Conservation (phyloP, 345 rosid genomes). For the Conringia planisiliqua region DNA sequence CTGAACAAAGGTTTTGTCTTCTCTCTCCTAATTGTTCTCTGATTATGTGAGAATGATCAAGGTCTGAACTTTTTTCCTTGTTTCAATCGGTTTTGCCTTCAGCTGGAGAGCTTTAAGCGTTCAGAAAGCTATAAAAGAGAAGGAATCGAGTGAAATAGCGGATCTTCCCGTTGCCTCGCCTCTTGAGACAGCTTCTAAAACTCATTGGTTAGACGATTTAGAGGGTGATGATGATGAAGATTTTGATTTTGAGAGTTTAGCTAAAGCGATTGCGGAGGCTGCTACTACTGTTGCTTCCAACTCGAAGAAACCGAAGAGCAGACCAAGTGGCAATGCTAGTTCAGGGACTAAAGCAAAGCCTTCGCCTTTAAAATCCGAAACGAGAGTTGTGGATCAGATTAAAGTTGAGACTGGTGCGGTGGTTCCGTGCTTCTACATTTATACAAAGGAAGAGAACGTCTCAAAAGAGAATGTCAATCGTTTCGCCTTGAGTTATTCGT, state of each 20-base stretch:
- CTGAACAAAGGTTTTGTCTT: conserved; percentile 54
- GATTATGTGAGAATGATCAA: background rate
- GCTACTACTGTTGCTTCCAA: conserved; percentile 49
- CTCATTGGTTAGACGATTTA: conserved; percentile 46
- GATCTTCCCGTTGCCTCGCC: conserved; percentile 18
- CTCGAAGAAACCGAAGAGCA: conserved; percentile 38
- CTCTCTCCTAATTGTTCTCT: background rate
- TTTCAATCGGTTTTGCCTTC: background rate
- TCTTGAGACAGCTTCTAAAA: conserved; percentile 40
- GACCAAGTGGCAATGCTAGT: conserved; percentile 11
- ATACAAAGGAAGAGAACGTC: conserved; percentile 46
- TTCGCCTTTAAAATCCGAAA: conserved; percentile 23
- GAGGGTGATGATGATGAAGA: conserved; percentile 56
- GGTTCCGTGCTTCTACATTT: conserved; percentile 86
- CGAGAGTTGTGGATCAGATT: conserved; percentile 23
- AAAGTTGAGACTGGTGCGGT: conserved; percentile 41
- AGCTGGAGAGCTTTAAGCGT: conserved; percentile 91
- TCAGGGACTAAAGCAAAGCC: conserved; percentile 28
- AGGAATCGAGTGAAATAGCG: conserved; percentile 10
- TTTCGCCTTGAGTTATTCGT: conserved; percentile 36
- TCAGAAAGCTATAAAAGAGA: conserved; percentile 41
- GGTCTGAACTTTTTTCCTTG: background rate
- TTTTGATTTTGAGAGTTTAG: conserved; percentile 59
- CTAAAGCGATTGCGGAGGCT: conserved; percentile 60
- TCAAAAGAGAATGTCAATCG: conserved; percentile 41